Conservation (phyloP, 768 basidiomycete genomes). For the Paxillus rubicundulus region DNA sequence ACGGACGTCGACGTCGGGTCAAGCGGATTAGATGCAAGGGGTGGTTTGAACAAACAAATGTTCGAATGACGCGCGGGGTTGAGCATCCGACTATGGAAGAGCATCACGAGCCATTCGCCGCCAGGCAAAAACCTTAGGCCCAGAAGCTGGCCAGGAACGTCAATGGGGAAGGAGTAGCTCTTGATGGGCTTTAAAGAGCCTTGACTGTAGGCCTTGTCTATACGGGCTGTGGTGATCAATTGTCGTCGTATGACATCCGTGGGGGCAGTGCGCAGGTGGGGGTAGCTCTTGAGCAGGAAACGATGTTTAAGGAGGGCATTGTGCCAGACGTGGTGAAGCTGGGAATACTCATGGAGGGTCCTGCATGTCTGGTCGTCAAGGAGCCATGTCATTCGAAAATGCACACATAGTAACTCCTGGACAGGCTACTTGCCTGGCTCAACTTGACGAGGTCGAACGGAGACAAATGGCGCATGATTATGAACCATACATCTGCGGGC, state of each 20-base stretch:
- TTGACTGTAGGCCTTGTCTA: conserved; percentile 22
- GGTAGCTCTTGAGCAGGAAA: conserved; percentile 25
- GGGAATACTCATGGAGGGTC: conserved; percentile 22
- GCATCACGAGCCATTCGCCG: conserved; percentile 28
- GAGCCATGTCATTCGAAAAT: neutral
- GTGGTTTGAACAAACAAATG: conserved; percentile 26
- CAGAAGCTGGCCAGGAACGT: conserved; percentile 31
- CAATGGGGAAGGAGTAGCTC: conserved; percentile 27
- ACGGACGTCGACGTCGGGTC: conserved; percentile 10
- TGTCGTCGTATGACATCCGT: conserved; percentile 23
- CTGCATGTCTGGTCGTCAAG: conserved; percentile 21
- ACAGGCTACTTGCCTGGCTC: conserved; percentile 21
- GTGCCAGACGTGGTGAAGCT: conserved; percentile 26
- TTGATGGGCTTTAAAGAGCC: conserved; percentile 13
- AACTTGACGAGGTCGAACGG: conserved; percentile 23
- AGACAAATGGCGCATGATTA: conserved; percentile 28
- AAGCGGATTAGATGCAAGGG: neutral
- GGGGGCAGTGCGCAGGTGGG: conserved; percentile 20
- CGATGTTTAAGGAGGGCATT: conserved; percentile 20
- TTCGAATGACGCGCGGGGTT: conserved; percentile 31
- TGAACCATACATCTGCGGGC: conserved; percentile 27
- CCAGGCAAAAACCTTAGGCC: conserved; percentile 31
- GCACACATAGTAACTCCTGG: too few species aligned
- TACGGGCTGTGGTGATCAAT: conserved; percentile 18
- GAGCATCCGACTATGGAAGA: conserved; percentile 31